These are phyloP conservation scores for Stentor coeruleus DNA, from an alignment of 73 alveolate genomes.

Conservation along the genomic window DNA sequence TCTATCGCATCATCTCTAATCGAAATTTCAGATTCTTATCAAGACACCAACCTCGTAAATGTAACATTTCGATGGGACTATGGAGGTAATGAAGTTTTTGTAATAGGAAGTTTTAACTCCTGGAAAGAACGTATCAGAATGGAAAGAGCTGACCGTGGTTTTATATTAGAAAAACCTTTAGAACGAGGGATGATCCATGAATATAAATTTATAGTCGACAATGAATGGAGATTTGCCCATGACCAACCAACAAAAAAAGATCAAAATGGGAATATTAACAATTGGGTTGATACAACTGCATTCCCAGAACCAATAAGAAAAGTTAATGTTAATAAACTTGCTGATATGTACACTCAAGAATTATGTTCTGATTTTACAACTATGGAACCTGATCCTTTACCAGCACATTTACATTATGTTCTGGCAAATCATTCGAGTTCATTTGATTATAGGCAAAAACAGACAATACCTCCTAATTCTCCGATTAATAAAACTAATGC, in stretches of 20 bases:
- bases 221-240: slow-evolving; percentile 95
- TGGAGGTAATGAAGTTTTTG: slow-evolving; percentile 67
- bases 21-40: neutral
- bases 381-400: slow-evolving; percentile 28
- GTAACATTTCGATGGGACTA: slow-evolving; percentile 66
- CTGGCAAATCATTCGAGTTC: slow-evolving; percentile 22
- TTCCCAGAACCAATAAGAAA: slow-evolving; percentile 4
- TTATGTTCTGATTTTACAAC: slow-evolving; percentile 20
- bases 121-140: slow-evolving; percentile 72
- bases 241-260: slow-evolving; percentile 85
- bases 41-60: slow-evolving; percentile 38
- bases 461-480: slow-evolving; percentile 16
- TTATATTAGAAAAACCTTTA: slow-evolving; percentile 28
- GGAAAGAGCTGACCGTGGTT: slow-evolving; percentile 60
- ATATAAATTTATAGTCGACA: slow-evolving; percentile 93
- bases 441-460: slow-evolving; percentile 20
- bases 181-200: slow-evolving; percentile 68
- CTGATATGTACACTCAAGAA: slow-evolving; percentile 5
- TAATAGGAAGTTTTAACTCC: slow-evolving; percentile 70
- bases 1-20: slow-evolving; percentile 23
- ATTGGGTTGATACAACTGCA: slow-evolving; percentile 67
- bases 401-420: slow-evolving; percentile 11
- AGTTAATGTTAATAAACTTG: neutral
- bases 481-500: slow-evolving; percentile 15
- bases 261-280: slow-evolving; percentile 76